Evolutionary conservation across 1,284 basidiomycete genomes (phyloP), one percentile per base, ranked within the genome.

Genomic region (Leccinum pachyderme): DNA sequence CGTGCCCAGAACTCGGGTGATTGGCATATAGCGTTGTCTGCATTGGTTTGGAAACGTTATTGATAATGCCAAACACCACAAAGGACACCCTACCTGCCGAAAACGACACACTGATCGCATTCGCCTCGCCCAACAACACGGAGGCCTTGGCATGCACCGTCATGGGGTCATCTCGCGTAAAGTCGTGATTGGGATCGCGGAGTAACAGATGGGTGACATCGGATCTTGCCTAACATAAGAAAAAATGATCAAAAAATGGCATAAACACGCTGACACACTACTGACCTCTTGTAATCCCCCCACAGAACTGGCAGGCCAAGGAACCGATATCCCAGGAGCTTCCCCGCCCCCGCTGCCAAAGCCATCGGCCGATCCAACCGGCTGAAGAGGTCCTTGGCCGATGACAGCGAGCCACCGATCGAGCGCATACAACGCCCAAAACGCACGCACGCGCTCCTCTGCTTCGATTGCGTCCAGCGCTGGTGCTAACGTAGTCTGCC

Each of bases 401-500:
- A 70, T 62, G 5, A 71, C 67, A 5, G 71, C 60, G 64, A 74
- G 73, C 53, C 69, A 73, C 44, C 73, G 72, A 58, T 81, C 78
- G 32, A 77, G 59, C 3, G 68, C 58, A 56, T 75, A 75, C 2
- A 74, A 69, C 6, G 68, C 62, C 80, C 81, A 82, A 50, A 81
- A 81, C 1, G 73, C 75, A 44, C 75, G 69, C 15, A 79, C 71
- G 13, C 79, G 68, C 57, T 82, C 80, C 7, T 75, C 77, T 11
- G 74, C 72, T 53, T 82, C 80, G 5, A 76, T 62, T 7, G 59
- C 60, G 56, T 80, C 75, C 15, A 61, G 53, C 1, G 77, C 69
- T 0, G 69, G 65, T 4, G 73, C 69, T 25, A 78, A 62, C 11
- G 53, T 53, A 2, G 63, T 44, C 28, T 52, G 56, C 5, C 61